These are phyloP conservation scores for Galeopsis tetrahit DNA, from an alignment of 257 asterid genomes.

Conservation along the genomic window DNA sequence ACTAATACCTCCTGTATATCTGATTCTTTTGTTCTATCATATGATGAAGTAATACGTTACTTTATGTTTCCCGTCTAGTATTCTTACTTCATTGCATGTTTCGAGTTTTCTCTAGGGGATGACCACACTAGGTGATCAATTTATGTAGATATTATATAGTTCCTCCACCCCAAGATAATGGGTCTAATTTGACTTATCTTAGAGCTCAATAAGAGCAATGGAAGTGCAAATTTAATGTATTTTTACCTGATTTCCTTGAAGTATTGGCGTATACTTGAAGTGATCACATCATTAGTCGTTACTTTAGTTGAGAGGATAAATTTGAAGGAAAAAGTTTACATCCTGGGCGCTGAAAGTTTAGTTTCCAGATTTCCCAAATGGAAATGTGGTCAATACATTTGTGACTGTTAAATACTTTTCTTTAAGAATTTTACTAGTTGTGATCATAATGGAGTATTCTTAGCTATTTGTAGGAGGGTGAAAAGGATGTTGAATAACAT, in stretches of 20 bases:
- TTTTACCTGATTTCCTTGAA: background rate
- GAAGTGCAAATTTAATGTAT: background rate
- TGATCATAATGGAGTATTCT: background rate
- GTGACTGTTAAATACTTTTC: background rate
- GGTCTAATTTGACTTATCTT: background rate
- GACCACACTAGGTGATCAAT: background rate
- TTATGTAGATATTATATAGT: background rate
- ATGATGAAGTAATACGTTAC: background rate
- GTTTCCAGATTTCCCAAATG: background rate
- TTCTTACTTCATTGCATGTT: background rate
- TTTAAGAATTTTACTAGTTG: background rate
- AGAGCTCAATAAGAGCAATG: background rate
- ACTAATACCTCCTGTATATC: conserved; percentile 27
- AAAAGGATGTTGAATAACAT: background rate
- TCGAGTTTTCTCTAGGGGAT: background rate
- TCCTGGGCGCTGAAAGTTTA: background rate
- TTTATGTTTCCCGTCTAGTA: conserved; percentile 1
- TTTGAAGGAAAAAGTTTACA: background rate
- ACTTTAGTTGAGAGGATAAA: background rate
- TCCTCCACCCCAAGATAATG: background rate
- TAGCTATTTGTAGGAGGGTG: background rate
- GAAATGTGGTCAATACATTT: conserved; percentile 1
- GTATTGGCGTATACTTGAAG: background rate
- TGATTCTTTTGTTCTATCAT: conserved; percentile 22
- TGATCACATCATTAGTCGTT: background rate